Evolutionary conservation across 805 yeast species (phyloP), one percentile per base, ranked within the genome.

Genomic region (Candida parachauliodes): DNA sequence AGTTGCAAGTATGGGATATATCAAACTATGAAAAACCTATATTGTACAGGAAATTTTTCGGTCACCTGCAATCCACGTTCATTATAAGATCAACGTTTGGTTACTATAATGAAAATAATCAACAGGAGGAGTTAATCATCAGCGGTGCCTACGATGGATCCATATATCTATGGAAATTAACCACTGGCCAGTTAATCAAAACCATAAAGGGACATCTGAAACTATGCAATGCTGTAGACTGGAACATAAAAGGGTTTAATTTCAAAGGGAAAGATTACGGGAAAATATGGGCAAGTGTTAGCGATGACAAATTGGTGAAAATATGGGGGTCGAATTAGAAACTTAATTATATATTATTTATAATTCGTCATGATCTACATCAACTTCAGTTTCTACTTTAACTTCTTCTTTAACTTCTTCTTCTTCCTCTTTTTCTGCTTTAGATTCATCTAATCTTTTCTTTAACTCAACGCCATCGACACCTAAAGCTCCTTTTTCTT

Each of bases 121-220:
- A 45, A 10, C 70, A 77, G 42, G 91, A 85, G 47, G 79, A 80
- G 44, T 64, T 85, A 35, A 74, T 87, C 0, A 62, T 82, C n/a
- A 77, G 88, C 46, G 96, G 96, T 0, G 78, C 89, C 31, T 94
- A 85, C 52, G 94, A 88, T 56, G 88, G 88, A 0, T 67, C 73
- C 37, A 70, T 86, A 3, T 87, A 80, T 54, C 65, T 88, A 2
- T 88, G 95, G 95, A 84, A 84, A 51, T 68, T 81, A 15, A 70
- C 72, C 33, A 79, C 79, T 18, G 88, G 93, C 5, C 79, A 80
- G 41, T 65, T 86, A 17, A 61, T 88, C 3, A 72, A 74, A 3
- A 65, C 77, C 10, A 60, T 84, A 15, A 68, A 74, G 28, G 91
- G 81, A 1, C 95, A 86, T 55, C 56, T 57, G 8, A 77, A 77